These are phyloP conservation scores for Rhizopogon vinicolor DNA, from an alignment of 768 basidiomycete genomes.

Conservation along the genomic window DNA sequence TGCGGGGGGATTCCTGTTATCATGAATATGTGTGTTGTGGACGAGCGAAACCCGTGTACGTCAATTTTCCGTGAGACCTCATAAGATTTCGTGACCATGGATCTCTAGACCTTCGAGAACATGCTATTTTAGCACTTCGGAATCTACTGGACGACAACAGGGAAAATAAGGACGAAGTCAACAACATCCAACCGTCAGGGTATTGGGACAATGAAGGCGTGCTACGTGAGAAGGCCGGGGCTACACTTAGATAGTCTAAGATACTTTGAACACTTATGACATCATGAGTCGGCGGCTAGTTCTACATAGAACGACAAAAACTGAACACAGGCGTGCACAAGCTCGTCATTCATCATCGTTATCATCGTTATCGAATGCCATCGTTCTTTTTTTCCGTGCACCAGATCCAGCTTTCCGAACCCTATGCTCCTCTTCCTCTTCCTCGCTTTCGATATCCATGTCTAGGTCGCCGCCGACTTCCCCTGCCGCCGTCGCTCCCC, in stretches of 20 bases:
- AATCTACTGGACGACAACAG: conserved; percentile 73
- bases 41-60: conserved; percentile 92
- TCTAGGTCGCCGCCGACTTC: conserved; percentile 36
- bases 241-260: conserved; percentile 23
- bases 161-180: conserved; percentile 78
- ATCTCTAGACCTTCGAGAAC: conserved; percentile 71
- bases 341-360: conserved; percentile 58
- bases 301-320: neutral
- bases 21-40: conserved; percentile 85
- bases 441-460: conserved; percentile 74
- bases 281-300: neutral
- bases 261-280: neutral
- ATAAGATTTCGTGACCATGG: neutral
- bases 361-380: conserved; percentile 57
- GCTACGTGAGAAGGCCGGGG: conserved; percentile 35
- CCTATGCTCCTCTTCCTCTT: conserved; percentile 65
- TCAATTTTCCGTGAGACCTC: conserved; percentile 10
- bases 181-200: conserved; percentile 60
- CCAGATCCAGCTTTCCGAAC: conserved; percentile 53
- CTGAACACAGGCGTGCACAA: conserved; percentile 1
- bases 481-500: conserved; percentile 5
- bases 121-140: conserved; percentile 81
- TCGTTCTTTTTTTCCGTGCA: conserved; percentile 51
- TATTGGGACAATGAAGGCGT: conserved; percentile 56
- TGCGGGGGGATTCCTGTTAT: conserved; percentile 76